Base-by-base conservation (phyloP, 306 rosid species). In the Cucurbita argyrosperma region DNA sequence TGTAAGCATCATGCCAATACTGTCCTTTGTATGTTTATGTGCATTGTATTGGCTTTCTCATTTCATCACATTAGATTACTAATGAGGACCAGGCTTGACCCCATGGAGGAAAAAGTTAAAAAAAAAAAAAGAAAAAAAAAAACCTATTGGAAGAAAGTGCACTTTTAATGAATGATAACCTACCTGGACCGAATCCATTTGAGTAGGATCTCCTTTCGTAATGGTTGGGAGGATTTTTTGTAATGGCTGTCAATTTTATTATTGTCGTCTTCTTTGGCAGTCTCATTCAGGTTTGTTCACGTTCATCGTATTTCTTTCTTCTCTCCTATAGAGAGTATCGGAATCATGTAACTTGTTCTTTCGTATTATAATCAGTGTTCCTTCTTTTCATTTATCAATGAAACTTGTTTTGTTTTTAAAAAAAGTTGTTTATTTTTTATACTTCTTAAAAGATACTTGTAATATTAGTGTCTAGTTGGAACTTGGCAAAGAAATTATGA, bases 1-100 rank as follows among this genome's bases (percentile, higher is more conserved):
- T 89, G 86, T 90, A 94, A 90, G 89, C 87, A 81, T 79, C 85
- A 39, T 80, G 64, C 83, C 79, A 78, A 39, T 74, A 73, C 55
- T 18, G 55, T 10, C 37, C 35, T 45, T 62, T 62, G 18, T 74
- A 23, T 74, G 67, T 75, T 75, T 39, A 12, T 42, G 3, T 68
- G 57, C 43, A 23, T 49, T 69, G 4, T 4, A 49, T 69, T 13
- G 21, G 55, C 55, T 23, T 37, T 49, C 43, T 69, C 23, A 3
- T 69, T 55, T 57, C 43, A 46, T 68, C 38, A 72, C 50, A 9
- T 64, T 42, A 42, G 52, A 64, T 64, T 18, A 11, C 16, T 5
- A 40, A 42, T 64, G 16, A 64, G 71, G 71, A 64, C 10, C 50
- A 18, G 71, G 71, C 52, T 64, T 42, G 50, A 30, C 50, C 30